Percentiles rank a stretch among this genome's conserved stretches.
Evolutionary conservation across 306 rosid species (phyloP).

Genomic region (Quercus dentata): DNA sequence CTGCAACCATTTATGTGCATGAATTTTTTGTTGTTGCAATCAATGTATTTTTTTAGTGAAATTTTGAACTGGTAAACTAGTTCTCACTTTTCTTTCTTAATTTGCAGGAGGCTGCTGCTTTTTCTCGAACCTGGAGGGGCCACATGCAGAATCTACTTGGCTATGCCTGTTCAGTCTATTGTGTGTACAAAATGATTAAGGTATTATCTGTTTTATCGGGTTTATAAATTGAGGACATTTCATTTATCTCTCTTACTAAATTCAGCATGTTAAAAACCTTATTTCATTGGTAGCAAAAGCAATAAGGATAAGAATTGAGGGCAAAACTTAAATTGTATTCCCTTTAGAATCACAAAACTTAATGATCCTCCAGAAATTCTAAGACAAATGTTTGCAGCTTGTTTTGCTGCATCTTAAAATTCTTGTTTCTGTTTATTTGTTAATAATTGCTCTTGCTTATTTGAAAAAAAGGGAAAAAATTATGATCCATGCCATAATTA

Average conservation of each 20-base stretch:
- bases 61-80: conserved; percentile 9
- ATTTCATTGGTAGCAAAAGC: neutral
- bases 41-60: neutral
- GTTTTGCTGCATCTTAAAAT: too few relatives aligned
- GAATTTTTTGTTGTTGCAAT: conserved; percentile 3
- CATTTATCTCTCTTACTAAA: neutral
- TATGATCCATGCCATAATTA: too few relatives aligned
- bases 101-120: conserved; percentile 95
- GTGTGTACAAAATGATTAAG: conserved; percentile 98
- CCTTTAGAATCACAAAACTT: neutral
- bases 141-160: conserved; percentile 98
- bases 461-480: neutral
- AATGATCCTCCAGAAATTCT: neutral
- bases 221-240: neutral
- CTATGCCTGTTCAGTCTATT: conserved; percentile 92
- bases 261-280: neutral
- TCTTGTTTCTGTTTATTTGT: neutral
- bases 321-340: neutral
- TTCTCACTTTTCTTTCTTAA: conserved; percentile 9
- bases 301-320: neutral
- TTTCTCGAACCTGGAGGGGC: conserved; percentile 98
- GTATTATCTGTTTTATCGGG: conserved; percentile 31
- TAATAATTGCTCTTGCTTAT: neutral
- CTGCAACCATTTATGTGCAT: neutral
- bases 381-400: neutral